Evolutionary conservation across 2,329 filamentous ascomycete genomes (phyloP).

Genomic region (Metarhizium sp.): DNA sequence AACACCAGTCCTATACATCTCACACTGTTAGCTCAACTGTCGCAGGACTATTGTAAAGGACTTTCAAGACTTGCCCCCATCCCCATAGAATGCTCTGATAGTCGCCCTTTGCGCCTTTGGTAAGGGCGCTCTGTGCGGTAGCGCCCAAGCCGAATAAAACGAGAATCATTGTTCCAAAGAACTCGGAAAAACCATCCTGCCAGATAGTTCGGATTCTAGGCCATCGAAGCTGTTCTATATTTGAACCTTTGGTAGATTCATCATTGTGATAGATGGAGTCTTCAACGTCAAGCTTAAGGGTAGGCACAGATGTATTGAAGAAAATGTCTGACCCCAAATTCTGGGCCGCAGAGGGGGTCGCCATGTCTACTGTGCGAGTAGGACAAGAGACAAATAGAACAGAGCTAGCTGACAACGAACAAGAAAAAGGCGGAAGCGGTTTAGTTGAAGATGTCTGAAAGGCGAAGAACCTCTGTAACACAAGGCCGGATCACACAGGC

Average conservation of each 20-base stretch:
- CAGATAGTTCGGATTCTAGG: slow-evolving; percentile 38
- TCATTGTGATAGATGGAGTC: slow-evolving; percentile 11
- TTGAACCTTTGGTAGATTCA: slow-evolving; percentile 5
- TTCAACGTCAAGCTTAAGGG: slow-evolving; percentile 22
- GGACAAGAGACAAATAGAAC: no score
- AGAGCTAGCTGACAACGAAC: no score
- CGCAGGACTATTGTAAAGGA: no score
- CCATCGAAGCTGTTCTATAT: slow-evolving; percentile 33
- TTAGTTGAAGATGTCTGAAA: no score
- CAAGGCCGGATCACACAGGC: no score
- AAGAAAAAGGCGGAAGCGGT: no score
- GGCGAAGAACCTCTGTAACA: no score
- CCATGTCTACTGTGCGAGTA: slow-evolving; percentile 15
- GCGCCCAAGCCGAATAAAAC: slow-evolving; percentile 63
- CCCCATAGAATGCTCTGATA: slow-evolving; percentile 41
- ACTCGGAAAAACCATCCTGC: slow-evolving; percentile 55
- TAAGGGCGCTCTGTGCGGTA: slow-evolving; percentile 59
- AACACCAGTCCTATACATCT: slow-evolving; percentile 42
- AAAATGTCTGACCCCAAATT: slow-evolving; percentile 25
- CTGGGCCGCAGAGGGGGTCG: slow-evolving; percentile 12
- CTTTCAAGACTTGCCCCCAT: slow-evolving; percentile 31
- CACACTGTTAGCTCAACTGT: neutral
- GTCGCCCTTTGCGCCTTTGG: slow-evolving; percentile 34
- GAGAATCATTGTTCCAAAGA: slow-evolving; percentile 58
- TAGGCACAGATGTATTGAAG: slow-evolving; percentile 19